A percentile compares a stretch with the other conserved stretches of the same genome.
These are phyloP conservation scores for Emmonsia crescens DNA, from an alignment of 2,329 filamentous ascomycete species.

Conservation along the genomic window DNA sequence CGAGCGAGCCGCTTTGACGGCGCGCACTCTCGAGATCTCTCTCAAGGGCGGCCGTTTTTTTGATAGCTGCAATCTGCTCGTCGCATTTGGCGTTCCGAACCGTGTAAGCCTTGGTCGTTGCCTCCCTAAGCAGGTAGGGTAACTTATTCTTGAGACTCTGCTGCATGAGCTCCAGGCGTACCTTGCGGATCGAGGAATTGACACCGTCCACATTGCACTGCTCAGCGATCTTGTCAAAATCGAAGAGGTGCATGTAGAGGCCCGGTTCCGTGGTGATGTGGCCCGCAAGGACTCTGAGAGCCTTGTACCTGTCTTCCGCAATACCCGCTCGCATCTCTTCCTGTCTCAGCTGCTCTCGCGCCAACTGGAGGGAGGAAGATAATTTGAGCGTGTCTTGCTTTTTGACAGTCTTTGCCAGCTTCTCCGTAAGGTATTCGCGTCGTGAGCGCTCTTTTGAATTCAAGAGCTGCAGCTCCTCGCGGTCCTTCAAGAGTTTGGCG, in stretches of 20 bases:
- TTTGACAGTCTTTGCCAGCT: background rate
- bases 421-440: background rate
- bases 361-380: background rate
- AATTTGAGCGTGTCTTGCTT: background rate
- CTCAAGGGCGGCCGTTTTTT: background rate
- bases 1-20: background rate
- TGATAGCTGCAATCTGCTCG: background rate
- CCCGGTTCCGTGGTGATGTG: background rate
- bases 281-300: background rate
- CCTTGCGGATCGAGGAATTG: background rate
- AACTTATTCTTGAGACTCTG: background rate
- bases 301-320: background rate
- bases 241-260: background rate
- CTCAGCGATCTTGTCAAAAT: slow-evolving; percentile 1
- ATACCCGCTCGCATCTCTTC: background rate
- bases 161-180: background rate
- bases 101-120: background rate
- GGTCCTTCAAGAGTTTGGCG: background rate
- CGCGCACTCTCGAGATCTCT: background rate
- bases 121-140: background rate
- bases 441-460: background rate
- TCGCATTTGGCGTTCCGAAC: background rate
- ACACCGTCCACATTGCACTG: background rate
- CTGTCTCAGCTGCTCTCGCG: background rate
- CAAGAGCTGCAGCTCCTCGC: background rate